phyloP scores from a whole-genome alignment of 2,329 filamentous ascomycete species.

The Botryotinia narcissicola region DNA sequence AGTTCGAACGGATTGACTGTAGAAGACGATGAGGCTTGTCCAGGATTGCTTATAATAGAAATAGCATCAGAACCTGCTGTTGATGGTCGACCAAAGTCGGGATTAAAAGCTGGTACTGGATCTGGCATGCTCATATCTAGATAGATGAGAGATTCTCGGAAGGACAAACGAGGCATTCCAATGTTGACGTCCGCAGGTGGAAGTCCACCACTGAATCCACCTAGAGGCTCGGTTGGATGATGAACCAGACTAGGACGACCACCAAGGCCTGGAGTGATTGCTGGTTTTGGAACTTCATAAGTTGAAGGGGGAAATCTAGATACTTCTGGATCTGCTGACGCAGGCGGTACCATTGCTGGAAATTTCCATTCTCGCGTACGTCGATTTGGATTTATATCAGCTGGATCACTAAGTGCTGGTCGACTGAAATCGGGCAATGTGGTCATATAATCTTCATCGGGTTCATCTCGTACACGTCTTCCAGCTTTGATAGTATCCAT shows the following conservation, averaged over 20 bases:
- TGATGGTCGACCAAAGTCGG: conserved; percentile 32
- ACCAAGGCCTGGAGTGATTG: conserved; percentile 36
- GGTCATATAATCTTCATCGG: conserved; percentile 28
- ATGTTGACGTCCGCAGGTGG: conserved; percentile 12
- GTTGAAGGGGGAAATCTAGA: conserved; percentile 49
- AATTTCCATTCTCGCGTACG: conserved; percentile 59
- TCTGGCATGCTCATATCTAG: conserved; percentile 54
- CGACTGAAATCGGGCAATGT: conserved; percentile 44
- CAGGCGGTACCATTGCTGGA: conserved; percentile 52
- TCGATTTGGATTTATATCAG: conserved; percentile 51
- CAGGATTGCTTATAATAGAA: conserved; percentile 54
- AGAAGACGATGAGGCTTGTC: conserved; percentile 53
- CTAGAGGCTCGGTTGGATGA: conserved; percentile 52
- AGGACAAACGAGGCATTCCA: conserved; percentile 31
- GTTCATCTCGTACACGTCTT: conserved; percentile 26
- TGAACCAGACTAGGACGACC: conserved; percentile 49
- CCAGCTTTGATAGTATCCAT: conserved; percentile 54
- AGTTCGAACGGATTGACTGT: conserved; percentile 60
- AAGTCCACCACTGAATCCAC: conserved; percentile 30
- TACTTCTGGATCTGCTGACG: conserved; percentile 53
- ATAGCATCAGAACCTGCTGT: conserved; percentile 36
- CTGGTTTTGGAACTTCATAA: conserved; percentile 35
- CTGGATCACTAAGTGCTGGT: conserved; percentile 57
- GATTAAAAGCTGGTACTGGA: conserved; percentile 32
- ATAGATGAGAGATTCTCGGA: conserved; percentile 46